Base-by-base conservation (phyloP, 2,329 filamentous ascomycete genomes). In the Orbilia oligospora region DNA sequence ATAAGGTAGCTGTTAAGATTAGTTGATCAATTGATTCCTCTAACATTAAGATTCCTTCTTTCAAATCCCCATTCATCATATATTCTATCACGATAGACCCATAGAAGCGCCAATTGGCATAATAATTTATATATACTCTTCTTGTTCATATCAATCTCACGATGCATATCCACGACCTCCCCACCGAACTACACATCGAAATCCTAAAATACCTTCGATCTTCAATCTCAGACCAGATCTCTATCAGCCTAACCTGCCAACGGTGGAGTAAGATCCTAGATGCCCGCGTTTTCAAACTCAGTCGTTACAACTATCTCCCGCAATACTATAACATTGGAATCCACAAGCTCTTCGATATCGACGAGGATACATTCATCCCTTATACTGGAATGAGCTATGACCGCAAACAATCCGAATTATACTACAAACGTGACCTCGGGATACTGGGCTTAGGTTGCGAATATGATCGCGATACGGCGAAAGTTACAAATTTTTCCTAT, bases 181-280 rank as follows among this genome's bases (percentile, higher is more conserved):
- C 53, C 30, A 18, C 9, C 8, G 53, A 58, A 38, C 5, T 58
- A 1, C 53, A 58, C 6, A 16, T 58, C 30, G 2, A 41, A 20
- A 58, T 58, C 53, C 53, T 58, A n/a, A 41, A 22, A 5, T 22
- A 38, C n/a, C 53, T 58, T n/a, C 33, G 18, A 8, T 6, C 27
- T 6, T 18, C n/a, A 5, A 30, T 66, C 63, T 12, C 18, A 24
- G 41, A 49, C n/a, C 63, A 66, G 22, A 51, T 49, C 8, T 22
- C 63, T 2, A 3, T 38, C 9, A 20, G 16, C 16, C 20, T 33
- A 1, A 66, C 63, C 14, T 66, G 44, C 24, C 12, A 49, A 2
- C 44, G 1, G 14, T 66, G 63, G 63, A 24, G 36, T 14, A 8
- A 5, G 3, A 27, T 66, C 24, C n/a, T 38, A 14, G 20, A n/a